A percentile compares a stretch with the other conserved stretches of the same genome.
Evolutionary conservation across 495 filamentous ascomycete genomes (phyloP).

Genomic region (Choiromyces venosus): DNA sequence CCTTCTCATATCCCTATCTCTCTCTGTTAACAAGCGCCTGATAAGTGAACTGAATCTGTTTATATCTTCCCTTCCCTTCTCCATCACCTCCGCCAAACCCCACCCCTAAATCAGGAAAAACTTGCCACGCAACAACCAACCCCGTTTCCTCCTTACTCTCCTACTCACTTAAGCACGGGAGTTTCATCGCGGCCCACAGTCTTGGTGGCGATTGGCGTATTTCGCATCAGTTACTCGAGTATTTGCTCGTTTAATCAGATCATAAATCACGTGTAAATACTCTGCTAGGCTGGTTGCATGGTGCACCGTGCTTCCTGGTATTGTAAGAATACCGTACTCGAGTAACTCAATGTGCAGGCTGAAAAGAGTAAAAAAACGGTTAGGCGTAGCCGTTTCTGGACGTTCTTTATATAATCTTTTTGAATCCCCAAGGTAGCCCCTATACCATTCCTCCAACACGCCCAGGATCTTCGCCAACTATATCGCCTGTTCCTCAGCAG

Average conservation of each 20-base stretch:
- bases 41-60: not conserved
- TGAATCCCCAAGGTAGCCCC: no score
- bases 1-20: not conserved
- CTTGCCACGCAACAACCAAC: not conserved
- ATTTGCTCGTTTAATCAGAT: not conserved
- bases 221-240: not conserved
- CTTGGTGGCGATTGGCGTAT: not conserved
- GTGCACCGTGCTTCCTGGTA: not conserved
- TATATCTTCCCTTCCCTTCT: not conserved
- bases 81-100: not conserved
- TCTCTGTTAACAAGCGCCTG: not conserved
- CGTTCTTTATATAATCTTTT: no score
- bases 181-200: not conserved
- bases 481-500: no score
- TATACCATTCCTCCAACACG: no score
- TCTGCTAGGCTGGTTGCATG: not conserved
- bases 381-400: no score
- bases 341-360: no score
- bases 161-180: not conserved
- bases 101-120: not conserved
- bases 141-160: not conserved
- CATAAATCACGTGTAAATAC: not conserved
- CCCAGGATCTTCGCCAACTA: no score
- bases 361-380: no score
- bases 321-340: no score